Evolutionary conservation across 306 rosid genomes (phyloP).

Genomic region (Cucurbita ficifolia): DNA sequence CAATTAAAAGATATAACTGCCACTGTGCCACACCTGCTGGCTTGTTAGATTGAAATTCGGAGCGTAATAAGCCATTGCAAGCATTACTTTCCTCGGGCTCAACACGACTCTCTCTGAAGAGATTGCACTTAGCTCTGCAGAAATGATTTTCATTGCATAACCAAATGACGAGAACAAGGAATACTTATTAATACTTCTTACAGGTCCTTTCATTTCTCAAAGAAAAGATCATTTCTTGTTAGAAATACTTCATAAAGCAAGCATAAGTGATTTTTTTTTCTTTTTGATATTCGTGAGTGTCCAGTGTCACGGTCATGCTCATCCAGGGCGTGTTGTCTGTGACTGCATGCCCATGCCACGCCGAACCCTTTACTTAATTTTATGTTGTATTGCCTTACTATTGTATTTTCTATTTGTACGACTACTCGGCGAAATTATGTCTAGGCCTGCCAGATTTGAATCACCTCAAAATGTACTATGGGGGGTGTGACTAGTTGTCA

Average conservation of each 20-base stretch:
- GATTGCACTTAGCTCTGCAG: constrained; percentile 40
- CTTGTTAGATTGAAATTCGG: constrained; percentile 66
- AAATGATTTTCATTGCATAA: constrained; percentile 3
- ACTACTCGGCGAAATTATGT: too few relatives aligned
- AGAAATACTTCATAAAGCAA: not conserved
- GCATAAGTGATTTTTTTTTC: not conserved
- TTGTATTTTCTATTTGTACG: too few relatives aligned
- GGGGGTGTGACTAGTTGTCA: too few relatives aligned
- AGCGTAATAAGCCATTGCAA: constrained; percentile 44
- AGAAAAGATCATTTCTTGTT: not conserved
- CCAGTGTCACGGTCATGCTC: too few relatives aligned
- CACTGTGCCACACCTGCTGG: constrained; percentile 43
- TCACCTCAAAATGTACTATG: too few relatives aligned
- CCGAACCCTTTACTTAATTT: too few relatives aligned
- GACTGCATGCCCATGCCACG: too few relatives aligned
- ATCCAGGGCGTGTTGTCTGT: too few relatives aligned
- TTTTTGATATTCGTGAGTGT: not conserved
- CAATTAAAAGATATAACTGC: not conserved
- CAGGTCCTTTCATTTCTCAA: not conserved
- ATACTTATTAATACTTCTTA: not conserved
- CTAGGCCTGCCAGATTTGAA: too few relatives aligned
- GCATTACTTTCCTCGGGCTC: constrained; percentile 57
- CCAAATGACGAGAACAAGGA: not conserved
- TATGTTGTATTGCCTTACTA: too few relatives aligned
- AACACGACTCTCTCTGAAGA: constrained; percentile 29